phyloP scores from a whole-genome alignment of 2,329 filamentous ascomycete species.

The Exophiala alcalophila region DNA sequence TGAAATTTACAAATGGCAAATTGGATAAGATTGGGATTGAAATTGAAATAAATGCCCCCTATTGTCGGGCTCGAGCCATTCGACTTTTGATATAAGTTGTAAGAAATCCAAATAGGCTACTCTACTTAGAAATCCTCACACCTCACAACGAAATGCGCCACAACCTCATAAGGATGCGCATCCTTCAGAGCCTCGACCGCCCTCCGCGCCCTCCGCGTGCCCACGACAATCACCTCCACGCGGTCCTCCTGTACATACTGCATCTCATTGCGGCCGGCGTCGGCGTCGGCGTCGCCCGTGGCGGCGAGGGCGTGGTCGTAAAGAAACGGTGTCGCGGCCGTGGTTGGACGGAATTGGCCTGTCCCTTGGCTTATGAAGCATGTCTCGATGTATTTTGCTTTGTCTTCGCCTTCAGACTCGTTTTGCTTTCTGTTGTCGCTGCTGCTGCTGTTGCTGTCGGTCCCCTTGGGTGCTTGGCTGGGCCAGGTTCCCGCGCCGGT shows the following conservation, averaged over 20 bases:
- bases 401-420: too few relatives aligned
- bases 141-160: slow-evolving; percentile 45
- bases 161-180: slow-evolving; percentile 48
- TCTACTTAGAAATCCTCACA: slow-evolving; percentile 35
- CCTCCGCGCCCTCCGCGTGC: slow-evolving; percentile 37
- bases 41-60: too few relatives aligned
- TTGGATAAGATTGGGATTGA: too few relatives aligned
- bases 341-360: slow-evolving; percentile 43
- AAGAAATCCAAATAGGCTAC: too few relatives aligned
- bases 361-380: slow-evolving; percentile 42
- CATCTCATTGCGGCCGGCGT: slow-evolving; percentile 38
- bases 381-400: slow-evolving; percentile 36
- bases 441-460: background rate
- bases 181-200: slow-evolving; percentile 42
- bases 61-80: too few relatives aligned
- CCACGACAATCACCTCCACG: slow-evolving; percentile 45
- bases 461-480: background rate
- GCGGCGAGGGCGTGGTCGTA: too few relatives aligned
- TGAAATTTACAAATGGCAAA: too few relatives aligned
- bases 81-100: too few relatives aligned
- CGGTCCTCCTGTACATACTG: slow-evolving; percentile 44
- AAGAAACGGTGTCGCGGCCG: slow-evolving; percentile 42
- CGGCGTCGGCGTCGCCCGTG: too few relatives aligned
- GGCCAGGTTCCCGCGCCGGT: slow-evolving; percentile 44
- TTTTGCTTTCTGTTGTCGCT: too few relatives aligned